A percentile compares a stretch with the other conserved stretches of the same genome.
Evolutionary conservation across 2,329 filamentous ascomycete species (phyloP).

Genomic region (Scortechinia acanthostroma): DNA sequence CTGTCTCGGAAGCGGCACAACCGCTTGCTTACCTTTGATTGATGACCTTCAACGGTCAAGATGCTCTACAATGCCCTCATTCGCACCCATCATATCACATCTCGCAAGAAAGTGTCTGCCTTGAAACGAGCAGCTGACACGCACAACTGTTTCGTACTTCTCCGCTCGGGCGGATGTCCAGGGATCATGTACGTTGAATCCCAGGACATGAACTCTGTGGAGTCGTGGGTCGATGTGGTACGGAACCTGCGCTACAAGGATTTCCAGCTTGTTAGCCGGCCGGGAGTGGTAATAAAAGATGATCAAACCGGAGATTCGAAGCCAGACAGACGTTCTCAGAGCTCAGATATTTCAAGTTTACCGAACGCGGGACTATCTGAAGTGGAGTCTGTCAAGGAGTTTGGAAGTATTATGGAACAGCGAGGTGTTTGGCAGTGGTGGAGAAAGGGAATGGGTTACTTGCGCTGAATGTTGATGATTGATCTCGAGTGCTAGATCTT

Average conservation of each 20-base stretch:
- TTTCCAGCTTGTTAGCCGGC: conserved; percentile 54
- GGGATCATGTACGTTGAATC: conserved; percentile 76
- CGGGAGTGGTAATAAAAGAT: conserved; percentile 24
- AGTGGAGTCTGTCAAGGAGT: conserved; percentile 56
- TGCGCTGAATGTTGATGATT: too few species aligned
- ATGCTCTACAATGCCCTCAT: conserved; percentile 47
- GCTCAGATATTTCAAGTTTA: too few species aligned
- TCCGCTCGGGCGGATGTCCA: conserved; percentile 62
- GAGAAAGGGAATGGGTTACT: conserved; percentile 59
- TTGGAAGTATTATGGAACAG: conserved; percentile 51
- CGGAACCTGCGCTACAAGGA: conserved; percentile 67
- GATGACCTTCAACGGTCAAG: too few species aligned
- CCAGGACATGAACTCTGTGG: conserved; percentile 38
- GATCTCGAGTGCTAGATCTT: too few species aligned
- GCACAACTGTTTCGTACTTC: conserved; percentile 52
- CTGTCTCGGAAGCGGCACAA: too few species aligned
- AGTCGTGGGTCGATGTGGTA: conserved; percentile 57
- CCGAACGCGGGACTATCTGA: conserved; percentile 40
- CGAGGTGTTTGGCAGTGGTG: conserved; percentile 58
- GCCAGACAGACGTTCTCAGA: not conserved
- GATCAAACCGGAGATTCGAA: conserved; percentile 4
- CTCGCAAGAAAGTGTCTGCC: conserved; percentile 63
- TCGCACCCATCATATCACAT: conserved; percentile 75
- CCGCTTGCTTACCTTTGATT: too few species aligned
- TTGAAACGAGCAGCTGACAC: conserved; percentile 43